Percentiles rank a stretch among this genome's conserved stretches.
These are phyloP conservation scores for Begonia masoniana DNA, from an alignment of 306 rosid species.

Conservation along the genomic window DNA sequence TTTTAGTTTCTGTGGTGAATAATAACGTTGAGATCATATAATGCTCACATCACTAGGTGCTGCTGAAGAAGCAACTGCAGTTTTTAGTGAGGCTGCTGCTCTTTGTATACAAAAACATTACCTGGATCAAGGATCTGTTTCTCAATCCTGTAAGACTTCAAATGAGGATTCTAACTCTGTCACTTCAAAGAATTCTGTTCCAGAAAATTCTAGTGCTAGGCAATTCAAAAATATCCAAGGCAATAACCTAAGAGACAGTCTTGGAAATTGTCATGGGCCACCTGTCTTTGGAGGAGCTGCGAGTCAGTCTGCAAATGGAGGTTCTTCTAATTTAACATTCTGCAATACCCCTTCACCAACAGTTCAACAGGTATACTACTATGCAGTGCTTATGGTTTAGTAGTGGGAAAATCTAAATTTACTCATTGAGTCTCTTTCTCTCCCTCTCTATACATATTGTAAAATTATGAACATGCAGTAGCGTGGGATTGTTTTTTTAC, in stretches of 20 bases:
- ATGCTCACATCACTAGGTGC: slow-evolving; percentile 42
- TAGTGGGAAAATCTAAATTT: too few species aligned
- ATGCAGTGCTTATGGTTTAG: too few species aligned
- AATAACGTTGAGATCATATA: slow-evolving; percentile 5
- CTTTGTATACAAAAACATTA: slow-evolving; percentile 74
- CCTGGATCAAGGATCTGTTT: slow-evolving; percentile 31
- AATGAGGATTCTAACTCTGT: slow-evolving; percentile 45
- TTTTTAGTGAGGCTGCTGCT: slow-evolving; percentile 92
- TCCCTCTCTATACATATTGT: too few species aligned
- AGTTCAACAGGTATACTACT: slow-evolving; percentile 48
- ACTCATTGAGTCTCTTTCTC: too few species aligned
- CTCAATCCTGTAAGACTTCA: slow-evolving; percentile 33
- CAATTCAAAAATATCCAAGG: slow-evolving; percentile 57
- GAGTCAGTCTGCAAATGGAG: slow-evolving; percentile 43
- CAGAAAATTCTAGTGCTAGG: slow-evolving; percentile 58
- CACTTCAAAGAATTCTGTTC: slow-evolving; percentile 34
- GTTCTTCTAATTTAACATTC: slow-evolving; percentile 52
- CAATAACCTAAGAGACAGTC: slow-evolving; percentile 52
- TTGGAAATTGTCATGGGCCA: slow-evolving; percentile 56
- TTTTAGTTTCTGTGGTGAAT: not conserved
- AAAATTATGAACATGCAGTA: too few species aligned
- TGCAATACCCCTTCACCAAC: slow-evolving; percentile 91
- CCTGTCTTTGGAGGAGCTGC: slow-evolving; percentile 50
- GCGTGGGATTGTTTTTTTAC: too few species aligned
- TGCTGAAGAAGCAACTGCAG: slow-evolving; percentile 85